Conservation (phyloP, 2,329 filamentous ascomycete genomes). For the Alternaria arbusti region DNA sequence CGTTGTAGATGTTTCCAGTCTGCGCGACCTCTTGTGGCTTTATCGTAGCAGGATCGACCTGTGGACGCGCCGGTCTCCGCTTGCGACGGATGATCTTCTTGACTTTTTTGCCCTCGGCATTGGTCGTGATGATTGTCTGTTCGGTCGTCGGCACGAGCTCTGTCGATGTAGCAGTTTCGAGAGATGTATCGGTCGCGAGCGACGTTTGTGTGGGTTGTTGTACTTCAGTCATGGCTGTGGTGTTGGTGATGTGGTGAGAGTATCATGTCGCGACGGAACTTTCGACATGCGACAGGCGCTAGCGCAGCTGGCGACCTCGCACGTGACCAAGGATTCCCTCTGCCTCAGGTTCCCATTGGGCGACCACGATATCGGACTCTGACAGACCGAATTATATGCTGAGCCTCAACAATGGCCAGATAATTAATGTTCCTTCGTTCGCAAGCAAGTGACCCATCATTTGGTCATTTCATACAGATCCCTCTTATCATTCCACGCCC, state of each 20-base stretch:
- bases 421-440: background rate
- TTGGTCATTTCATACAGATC: background rate
- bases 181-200: slow-evolving; percentile 29
- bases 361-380: background rate
- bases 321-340: slow-evolving; percentile 56
- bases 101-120: slow-evolving; percentile 66
- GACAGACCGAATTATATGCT: background rate
- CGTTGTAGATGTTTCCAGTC: slow-evolving; percentile 95
- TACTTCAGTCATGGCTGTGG: slow-evolving; percentile 39
- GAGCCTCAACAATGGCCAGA: background rate
- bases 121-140: slow-evolving; percentile 43
- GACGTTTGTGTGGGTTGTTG: slow-evolving; percentile 31
- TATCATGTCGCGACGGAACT: slow-evolving; percentile 20
- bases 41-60: slow-evolving; percentile 85
- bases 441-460: background rate
- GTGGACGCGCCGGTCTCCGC: slow-evolving; percentile 84
- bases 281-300: slow-evolving; percentile 20
- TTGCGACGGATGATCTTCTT: slow-evolving; percentile 95
- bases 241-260: background rate
- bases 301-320: slow-evolving; percentile 10
- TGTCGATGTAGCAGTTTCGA: slow-evolving; percentile 27
- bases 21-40: slow-evolving; percentile 86
- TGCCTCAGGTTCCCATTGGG: background rate
- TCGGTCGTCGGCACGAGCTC: slow-evolving; percentile 36
- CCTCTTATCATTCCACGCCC: background rate